A percentile compares a stretch with the other conserved stretches of the same genome.
Conservation (phyloP, 176 grass and related monocot genomes). For the Paspalum vaginatum region DNA sequence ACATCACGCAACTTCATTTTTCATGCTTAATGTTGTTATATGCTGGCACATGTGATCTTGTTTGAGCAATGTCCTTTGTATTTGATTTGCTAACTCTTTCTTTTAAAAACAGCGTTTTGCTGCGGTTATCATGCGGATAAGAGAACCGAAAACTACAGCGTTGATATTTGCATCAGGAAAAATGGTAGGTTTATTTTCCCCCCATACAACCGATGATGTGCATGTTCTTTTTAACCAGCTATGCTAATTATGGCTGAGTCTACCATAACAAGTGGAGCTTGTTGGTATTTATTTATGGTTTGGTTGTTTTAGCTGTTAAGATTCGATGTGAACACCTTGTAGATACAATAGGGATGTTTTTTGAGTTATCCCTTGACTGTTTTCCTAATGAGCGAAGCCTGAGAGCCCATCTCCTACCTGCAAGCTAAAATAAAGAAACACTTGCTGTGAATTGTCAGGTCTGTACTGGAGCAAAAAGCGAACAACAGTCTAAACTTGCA, state of each 20-base stretch:
- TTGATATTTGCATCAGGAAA: slow-evolving; percentile 98
- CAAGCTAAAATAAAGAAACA: neutral
- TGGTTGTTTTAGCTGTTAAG: neutral
- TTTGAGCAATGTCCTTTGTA: neutral
- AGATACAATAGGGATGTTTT: neutral
- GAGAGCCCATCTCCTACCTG: neutral
- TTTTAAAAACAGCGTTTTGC: slow-evolving; percentile 69
- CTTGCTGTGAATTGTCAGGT: slow-evolving; percentile 49
- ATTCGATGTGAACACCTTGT: neutral
- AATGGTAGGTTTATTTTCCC: slow-evolving; percentile 59
- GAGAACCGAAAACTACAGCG: slow-evolving; percentile 96
- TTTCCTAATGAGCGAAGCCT: neutral
- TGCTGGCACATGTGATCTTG: neutral
- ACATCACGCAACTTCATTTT: neutral
- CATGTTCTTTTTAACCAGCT: neutral
- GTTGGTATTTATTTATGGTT: neutral
- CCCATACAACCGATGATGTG: neutral
- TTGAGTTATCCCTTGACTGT: neutral
- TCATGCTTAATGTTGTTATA: neutral
- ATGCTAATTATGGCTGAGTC: neutral
- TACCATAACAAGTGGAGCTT: neutral
- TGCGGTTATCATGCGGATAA: slow-evolving; percentile 99
- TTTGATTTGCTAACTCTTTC: slow-evolving; percentile 9
- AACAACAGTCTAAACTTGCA: slow-evolving; percentile 89
- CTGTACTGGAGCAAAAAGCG: slow-evolving; percentile 90